Evolutionary conservation across 2,329 filamentous ascomycete genomes (phyloP).

Genomic region (Scytalidium sp.): DNA sequence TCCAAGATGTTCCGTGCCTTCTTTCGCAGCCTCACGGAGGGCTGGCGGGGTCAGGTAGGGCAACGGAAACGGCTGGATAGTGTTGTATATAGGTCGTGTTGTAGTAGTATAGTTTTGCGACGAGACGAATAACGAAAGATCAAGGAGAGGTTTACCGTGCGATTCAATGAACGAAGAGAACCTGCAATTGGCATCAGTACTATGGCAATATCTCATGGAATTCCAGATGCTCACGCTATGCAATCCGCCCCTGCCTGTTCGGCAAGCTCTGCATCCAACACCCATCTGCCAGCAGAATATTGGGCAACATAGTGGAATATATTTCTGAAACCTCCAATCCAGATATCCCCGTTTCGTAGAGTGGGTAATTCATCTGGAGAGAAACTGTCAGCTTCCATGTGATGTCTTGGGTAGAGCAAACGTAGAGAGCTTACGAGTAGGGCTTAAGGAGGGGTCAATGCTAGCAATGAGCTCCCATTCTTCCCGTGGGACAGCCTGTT

Average conservation of each 20-base stretch:
- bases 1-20: slow-evolving; percentile 66
- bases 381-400: slow-evolving; percentile 5
- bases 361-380: slow-evolving; percentile 52
- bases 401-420: not conserved
- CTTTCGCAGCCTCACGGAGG: slow-evolving; percentile 67
- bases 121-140: slow-evolving; percentile 86
- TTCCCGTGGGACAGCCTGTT: slow-evolving; percentile 53
- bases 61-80: slow-evolving; percentile 78
- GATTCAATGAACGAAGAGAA: slow-evolving; percentile 68
- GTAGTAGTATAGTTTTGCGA: slow-evolving; percentile 78
- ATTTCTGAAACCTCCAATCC: slow-evolving; percentile 50
- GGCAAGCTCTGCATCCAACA: slow-evolving; percentile 41
- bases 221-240: slow-evolving; percentile 37
- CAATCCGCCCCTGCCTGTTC: slow-evolving; percentile 43
- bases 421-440: slow-evolving; percentile 57
- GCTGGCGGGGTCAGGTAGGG: slow-evolving; percentile 82
- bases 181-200: slow-evolving; percentile 34
- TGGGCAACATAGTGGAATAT: slow-evolving; percentile 47
- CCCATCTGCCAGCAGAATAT: slow-evolving; percentile 42
- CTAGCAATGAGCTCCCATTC: slow-evolving; percentile 71
- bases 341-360: slow-evolving; percentile 50
- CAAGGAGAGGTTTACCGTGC: slow-evolving; percentile 73
- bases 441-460: slow-evolving; percentile 69
- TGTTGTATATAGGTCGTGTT: slow-evolving; percentile 78
- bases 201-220: too few relatives aligned